These are phyloP conservation scores for Penicillium bovifimosum DNA, from an alignment of 495 filamentous ascomycete species.

Conservation along the genomic window DNA sequence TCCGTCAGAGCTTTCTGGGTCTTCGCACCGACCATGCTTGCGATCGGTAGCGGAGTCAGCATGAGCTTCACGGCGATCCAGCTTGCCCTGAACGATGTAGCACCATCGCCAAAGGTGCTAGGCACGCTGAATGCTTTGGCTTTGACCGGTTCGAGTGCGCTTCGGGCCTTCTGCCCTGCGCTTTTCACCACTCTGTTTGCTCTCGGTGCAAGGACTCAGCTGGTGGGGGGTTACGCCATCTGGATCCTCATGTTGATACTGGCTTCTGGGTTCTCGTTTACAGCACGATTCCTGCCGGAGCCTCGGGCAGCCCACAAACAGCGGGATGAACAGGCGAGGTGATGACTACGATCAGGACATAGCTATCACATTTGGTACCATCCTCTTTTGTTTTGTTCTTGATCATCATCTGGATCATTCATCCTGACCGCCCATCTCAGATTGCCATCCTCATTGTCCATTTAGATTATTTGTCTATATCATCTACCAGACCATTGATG, in stretches of 20 bases:
- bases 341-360: background rate
- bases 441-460: too few relatives aligned
- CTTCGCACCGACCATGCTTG: conserved; percentile 31
- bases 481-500: too few relatives aligned
- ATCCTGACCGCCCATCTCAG: too few relatives aligned
- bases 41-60: conserved; percentile 52
- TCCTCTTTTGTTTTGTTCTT: too few relatives aligned
- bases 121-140: conserved; percentile 62
- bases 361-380: too few relatives aligned
- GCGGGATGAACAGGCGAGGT: background rate
- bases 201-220: conserved; percentile 49
- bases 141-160: conserved; percentile 46
- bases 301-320: conserved; percentile 1
- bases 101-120: conserved; percentile 51
- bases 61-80: conserved; percentile 67
- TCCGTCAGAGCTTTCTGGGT: conserved; percentile 49
- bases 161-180: conserved; percentile 56
- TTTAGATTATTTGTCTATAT: too few relatives aligned
- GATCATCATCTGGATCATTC: too few relatives aligned
- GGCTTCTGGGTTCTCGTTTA: conserved; percentile 40
- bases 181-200: conserved; percentile 59
- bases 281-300: conserved; percentile 38
- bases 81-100: conserved; percentile 63
- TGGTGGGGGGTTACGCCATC: conserved; percentile 55
- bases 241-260: conserved; percentile 55